Percentiles rank a stretch among this genome's conserved stretches.
phyloP scores from a whole-genome alignment of 1,284 basidiomycete genomes.

The Lentinula novae-zelandiae region DNA sequence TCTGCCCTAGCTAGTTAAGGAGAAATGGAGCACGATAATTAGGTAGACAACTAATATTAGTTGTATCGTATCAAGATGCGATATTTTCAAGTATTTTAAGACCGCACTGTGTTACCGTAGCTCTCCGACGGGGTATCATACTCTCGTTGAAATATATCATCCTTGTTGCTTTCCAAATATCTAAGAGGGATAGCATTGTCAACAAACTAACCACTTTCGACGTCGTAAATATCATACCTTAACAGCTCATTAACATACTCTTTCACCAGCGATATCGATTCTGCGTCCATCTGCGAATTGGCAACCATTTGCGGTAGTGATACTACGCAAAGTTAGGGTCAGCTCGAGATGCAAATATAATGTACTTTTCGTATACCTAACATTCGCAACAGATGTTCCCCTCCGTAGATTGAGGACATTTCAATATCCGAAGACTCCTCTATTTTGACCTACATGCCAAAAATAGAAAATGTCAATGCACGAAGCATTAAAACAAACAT shows the following conservation, averaged over 20 bases:
- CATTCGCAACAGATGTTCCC: conserved; percentile 90
- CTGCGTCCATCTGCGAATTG: conserved; percentile 87
- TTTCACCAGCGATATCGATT: conserved; percentile 78
- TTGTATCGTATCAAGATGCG: no score
- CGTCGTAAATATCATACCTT: conserved; percentile 50
- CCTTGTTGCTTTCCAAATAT: conserved; percentile 65
- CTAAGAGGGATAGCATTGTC: conserved; percentile 31
- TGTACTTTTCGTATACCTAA: conserved; percentile 60
- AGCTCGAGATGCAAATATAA: background rate
- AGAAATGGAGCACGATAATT: no score
- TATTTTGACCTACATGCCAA: conserved; percentile 39
- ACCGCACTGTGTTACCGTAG: conserved; percentile 74
- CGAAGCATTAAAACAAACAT: background rate
- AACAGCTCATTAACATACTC: conserved; percentile 92
- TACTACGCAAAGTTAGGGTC: conserved; percentile 35
- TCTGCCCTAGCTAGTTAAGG: no score
- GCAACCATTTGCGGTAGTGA: conserved; percentile 81
- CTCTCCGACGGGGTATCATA: conserved; percentile 70
- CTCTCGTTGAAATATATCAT: conserved; percentile 65
- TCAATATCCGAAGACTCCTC: conserved; percentile 65
- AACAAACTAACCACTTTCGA: conserved; percentile 1
- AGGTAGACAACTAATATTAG: no score
- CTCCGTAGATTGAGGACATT: conserved; percentile 91
- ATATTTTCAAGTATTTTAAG: conserved; percentile 32
- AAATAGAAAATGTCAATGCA: background rate